Conservation (phyloP, 2,329 filamentous ascomycete genomes). For the Blastomyces parvus region DNA sequence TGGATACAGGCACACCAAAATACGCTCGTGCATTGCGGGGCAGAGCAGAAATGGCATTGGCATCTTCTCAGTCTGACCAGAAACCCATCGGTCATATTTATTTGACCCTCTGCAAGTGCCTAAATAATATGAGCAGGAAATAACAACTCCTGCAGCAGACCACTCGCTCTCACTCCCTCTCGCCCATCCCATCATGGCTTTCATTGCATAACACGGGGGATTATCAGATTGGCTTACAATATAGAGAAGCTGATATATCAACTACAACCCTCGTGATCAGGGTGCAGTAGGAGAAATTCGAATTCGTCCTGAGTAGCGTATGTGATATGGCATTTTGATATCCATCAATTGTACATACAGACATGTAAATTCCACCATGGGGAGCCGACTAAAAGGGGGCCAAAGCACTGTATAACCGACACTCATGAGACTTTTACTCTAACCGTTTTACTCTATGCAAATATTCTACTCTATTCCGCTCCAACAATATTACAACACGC, state of each 20-base stretch:
- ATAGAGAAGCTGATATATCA: background rate
- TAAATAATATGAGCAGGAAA: background rate
- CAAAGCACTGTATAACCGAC: too few species aligned
- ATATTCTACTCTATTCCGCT: too few species aligned
- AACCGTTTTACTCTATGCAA: too few species aligned
- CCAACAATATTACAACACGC: background rate
- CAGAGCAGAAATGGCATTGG: too few species aligned
- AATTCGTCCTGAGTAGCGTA: background rate
- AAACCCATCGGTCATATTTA: background rate
- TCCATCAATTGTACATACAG: too few species aligned
- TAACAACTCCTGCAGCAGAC: background rate
- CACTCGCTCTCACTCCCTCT: background rate
- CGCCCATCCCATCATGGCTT: background rate
- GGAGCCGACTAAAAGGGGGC: too few species aligned
- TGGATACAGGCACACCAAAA: too few species aligned
- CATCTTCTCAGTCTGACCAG: too few species aligned
- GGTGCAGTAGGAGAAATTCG: background rate
- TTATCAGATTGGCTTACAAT: background rate
- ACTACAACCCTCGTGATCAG: background rate
- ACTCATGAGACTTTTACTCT: too few species aligned
- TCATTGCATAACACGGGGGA: background rate
- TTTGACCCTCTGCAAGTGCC: background rate
- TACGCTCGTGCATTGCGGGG: too few species aligned
- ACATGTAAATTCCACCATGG: too few species aligned
- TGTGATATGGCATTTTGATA: background rate